phyloP scores from a whole-genome alignment of 2,329 filamentous ascomycete species.

The Thielaviopsis populi region DNA sequence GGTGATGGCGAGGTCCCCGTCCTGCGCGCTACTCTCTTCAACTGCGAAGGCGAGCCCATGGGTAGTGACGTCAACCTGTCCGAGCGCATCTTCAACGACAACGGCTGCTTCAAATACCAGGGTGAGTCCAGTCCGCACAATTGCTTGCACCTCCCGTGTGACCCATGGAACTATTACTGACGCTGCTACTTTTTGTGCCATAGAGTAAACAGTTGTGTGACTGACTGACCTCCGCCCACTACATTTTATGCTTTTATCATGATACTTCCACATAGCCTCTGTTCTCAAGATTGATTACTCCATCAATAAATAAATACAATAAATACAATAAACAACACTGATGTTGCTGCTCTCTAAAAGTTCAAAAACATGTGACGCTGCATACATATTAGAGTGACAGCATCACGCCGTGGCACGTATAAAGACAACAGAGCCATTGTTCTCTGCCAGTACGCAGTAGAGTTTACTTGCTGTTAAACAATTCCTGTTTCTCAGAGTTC shows the following conservation, averaged over 20 bases:
- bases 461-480: background rate
- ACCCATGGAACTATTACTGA: background rate
- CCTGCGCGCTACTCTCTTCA: slow-evolving; percentile 35
- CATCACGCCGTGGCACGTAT: too few species aligned
- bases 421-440: too few species aligned
- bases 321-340: background rate
- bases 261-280: background rate
- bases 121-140: slow-evolving; percentile 19
- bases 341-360: background rate
- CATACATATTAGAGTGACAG: too few species aligned
- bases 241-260: background rate
- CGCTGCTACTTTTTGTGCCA: background rate
- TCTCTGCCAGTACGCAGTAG: too few species aligned
- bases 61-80: slow-evolving; percentile 38
- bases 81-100: slow-evolving; percentile 38
- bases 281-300: background rate
- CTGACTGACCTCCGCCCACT: background rate
- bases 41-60: slow-evolving; percentile 28
- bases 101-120: slow-evolving; percentile 30
- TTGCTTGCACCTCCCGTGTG: background rate
- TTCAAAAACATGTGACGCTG: too few species aligned
- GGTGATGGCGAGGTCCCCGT: slow-evolving; percentile 35
- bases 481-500: background rate
- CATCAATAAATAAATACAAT: background rate
- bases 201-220: background rate